A percentile compares a stretch with the other conserved stretches of the same genome.
phyloP scores from a whole-genome alignment of 2,329 filamentous ascomycete genomes.

The Alternaria conjuncta region DNA sequence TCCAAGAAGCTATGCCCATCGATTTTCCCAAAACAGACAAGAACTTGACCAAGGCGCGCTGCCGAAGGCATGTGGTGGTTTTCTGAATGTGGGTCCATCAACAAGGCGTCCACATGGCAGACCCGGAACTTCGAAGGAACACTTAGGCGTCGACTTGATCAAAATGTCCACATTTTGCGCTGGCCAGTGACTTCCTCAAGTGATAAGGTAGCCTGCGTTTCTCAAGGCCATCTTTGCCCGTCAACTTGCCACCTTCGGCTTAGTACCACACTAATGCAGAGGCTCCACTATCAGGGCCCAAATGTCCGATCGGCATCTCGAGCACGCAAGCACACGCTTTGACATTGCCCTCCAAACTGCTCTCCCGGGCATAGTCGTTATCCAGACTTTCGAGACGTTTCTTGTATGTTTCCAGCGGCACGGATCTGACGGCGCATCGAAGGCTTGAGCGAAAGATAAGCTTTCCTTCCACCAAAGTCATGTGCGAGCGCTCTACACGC shows the following conservation, averaged over 20 bases:
- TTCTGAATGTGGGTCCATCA: not conserved
- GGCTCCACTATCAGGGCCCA: not conserved
- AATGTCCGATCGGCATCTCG: not conserved
- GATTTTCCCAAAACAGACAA: not conserved
- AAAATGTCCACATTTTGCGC: not conserved
- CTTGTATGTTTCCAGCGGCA: not conserved
- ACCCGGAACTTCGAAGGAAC: not conserved
- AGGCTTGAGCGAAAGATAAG: not conserved
- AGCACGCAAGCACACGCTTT: not conserved
- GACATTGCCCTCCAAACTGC: not conserved
- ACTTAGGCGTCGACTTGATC: not conserved
- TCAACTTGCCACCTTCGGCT: not conserved
- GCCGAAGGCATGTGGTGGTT: not conserved
- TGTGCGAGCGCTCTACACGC: not conserved
- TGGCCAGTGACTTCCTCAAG: not conserved
- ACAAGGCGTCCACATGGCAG: not conserved
- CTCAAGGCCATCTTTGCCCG: not conserved
- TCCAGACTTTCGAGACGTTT: not conserved
- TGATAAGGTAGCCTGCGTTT: not conserved
- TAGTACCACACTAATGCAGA: not conserved
- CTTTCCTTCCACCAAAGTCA: not conserved
- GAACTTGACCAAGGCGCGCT: not conserved
- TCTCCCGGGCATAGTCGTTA: not conserved
- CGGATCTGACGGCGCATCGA: not conserved
- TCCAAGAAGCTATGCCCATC: not conserved